Base-by-base conservation (phyloP, 495 filamentous ascomycete species). In the Penicillium fimorum region DNA sequence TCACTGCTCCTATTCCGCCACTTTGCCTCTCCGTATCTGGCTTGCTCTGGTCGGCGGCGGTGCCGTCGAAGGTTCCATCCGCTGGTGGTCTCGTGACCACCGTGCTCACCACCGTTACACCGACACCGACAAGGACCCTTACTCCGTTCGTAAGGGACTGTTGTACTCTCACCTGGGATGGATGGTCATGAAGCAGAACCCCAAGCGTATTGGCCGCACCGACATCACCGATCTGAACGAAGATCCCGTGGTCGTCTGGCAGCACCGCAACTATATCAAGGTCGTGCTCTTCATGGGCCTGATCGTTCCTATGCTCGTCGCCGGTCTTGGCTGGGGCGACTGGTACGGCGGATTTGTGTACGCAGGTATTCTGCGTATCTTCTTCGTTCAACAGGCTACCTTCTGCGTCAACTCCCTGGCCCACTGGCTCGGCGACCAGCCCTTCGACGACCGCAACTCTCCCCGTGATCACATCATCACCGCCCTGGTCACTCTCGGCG, bases 371-470 rank as follows among this genome's bases (percentile, higher is more conserved):
- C 86, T 97, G 61, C 84, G 94, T 66, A 92, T 96, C 73, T 97
- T 95, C 84, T 91, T 98, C 80, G 91, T 98, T 61, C 94, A 98
- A 79, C 94, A 98, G 75, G 94, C 94, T 57, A 98, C 94, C 62
- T 98, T 98, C 86, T 98, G 94, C 63, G 92, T 98, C 82, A 98
- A 98, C 84, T 96, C 91, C 47, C 80, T 98, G 55, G 94, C 94
- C 56, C 94, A 98, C 79, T 98, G 93, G 93, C 89, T 98, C 68
- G 94, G 94, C 59, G 94, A 98, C 70, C 94, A 98, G 77, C 94
- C 94, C 50, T 98, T 98, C 73, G 94, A 98, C 59, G 94, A 98
- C 84, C 91, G 92, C 73, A 97, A 98, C 85, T 94, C 89, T 54
- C 94, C 94, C 59, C 89, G 94, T 67, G 94, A 98, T 69, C 94